Conservation (phyloP, 257 asterid species). For the Solanum lycopersicoides region DNA sequence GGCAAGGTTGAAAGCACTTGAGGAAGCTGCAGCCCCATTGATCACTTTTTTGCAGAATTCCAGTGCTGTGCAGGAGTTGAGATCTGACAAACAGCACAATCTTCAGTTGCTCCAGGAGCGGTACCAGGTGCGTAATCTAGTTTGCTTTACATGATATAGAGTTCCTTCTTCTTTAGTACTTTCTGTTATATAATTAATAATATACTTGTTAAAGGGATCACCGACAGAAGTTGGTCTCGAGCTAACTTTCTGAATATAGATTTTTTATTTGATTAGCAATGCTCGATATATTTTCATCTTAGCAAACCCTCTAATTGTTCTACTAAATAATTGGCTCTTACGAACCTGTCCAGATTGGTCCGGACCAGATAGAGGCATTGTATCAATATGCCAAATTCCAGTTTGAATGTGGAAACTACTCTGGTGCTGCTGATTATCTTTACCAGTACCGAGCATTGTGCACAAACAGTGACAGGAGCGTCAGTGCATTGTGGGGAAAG, state of each 20-base stretch:
- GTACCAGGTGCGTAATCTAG: conserved; percentile 60
- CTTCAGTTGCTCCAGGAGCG: conserved; percentile 77
- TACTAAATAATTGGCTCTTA: neutral
- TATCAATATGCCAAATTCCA: neutral
- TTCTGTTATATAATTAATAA: neutral
- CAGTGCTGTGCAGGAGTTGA: conserved; percentile 77
- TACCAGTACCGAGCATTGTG: conserved; percentile 77
- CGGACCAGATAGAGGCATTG: conserved; percentile 25
- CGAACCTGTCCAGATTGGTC: conserved; percentile 63
- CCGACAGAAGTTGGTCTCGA: neutral
- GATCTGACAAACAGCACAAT: conserved; percentile 86
- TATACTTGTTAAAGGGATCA: neutral
- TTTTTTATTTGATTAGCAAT: neutral
- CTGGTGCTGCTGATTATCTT: conserved; percentile 90
- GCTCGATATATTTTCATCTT: neutral
- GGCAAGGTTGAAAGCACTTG: conserved; percentile 74
- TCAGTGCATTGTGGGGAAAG: conserved; percentile 97
- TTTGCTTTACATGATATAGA: neutral
- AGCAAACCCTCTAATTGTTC: neutral
- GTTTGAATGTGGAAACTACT: neutral
- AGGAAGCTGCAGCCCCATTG: conserved; percentile 90
- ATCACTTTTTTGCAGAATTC: conserved; percentile 77
- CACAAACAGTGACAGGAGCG: conserved; percentile 72
- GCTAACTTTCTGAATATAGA: neutral
- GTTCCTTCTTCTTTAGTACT: neutral